Evolutionary conservation across 768 basidiomycete genomes (phyloP), one percentile per base, ranked within the genome.

Genomic region (Leccinum olivaceopallidum): DNA sequence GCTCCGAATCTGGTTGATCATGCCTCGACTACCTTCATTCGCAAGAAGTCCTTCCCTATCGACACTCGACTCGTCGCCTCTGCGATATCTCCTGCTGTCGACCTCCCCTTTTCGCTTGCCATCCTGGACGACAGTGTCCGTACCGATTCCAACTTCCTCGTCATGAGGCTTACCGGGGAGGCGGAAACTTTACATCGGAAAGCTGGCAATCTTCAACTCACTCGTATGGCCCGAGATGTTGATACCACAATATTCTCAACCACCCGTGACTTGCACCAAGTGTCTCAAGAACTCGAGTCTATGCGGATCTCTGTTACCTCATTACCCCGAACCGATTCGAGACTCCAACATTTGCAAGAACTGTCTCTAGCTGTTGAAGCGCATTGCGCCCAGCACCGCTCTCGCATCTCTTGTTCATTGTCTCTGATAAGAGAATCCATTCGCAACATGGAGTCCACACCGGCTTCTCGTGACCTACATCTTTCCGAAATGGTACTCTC

Each of bases 71-170:
- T 79, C 7, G 76, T 73, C 18, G 61, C 68, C 44, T 59, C 77
- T 24, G 75, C 73, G 56, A 66, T 76, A 36, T 69, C 72, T 6
- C 60, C 68, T 47, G 36, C 71, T 10, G 62, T 78, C 16, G 79
- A 80, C 55, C 68, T 83, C 16, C 84, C 86, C 3, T 80, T 91
- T 67, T 84, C 89, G 59, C 75, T 85, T 36, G 63, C 78, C 39
- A 73, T 76, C 44, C 75, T 94, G 39, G 88, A 95, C 68, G 81
- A 83, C 47, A 76, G 78, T 57, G 86, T 92, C 60, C 86, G 92
- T 32, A 70, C 81, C 13, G 86, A 91, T 69, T 82, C 82, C 50
- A 92, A 94, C 70, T 73, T 83, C n/a, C 85, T 84, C 65, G 76
- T 85, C 53, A 84, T 92, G 76, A 77, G 82, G 60, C 79, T 92